Evolutionary conservation across 2,329 filamentous ascomycete species (phyloP).

Genomic region (Plenodomus biglobosus): DNA sequence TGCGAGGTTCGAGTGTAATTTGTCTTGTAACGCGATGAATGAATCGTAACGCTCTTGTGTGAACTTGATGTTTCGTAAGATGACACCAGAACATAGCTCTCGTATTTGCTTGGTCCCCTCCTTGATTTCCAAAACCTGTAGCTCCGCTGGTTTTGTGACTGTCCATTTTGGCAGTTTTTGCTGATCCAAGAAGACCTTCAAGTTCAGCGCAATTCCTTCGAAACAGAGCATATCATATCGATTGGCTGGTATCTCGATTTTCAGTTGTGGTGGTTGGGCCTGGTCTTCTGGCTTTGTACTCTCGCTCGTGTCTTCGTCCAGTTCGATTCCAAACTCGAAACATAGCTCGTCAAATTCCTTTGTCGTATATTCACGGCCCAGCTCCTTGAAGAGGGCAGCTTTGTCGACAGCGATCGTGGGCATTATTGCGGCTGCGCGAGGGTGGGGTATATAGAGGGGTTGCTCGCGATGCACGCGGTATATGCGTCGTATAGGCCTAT

Average conservation of each 20-base stretch:
- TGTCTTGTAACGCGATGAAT: slow-evolving; percentile 97
- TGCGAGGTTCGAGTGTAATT: slow-evolving; percentile 94
- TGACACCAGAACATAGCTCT: slow-evolving; percentile 84
- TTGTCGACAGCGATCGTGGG: slow-evolving; percentile 97
- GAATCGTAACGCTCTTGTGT: slow-evolving; percentile 89
- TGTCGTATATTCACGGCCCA: slow-evolving; percentile 88
- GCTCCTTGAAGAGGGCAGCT: slow-evolving; percentile 88
- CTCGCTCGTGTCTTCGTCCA: slow-evolving; percentile 74
- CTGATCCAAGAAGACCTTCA: slow-evolving; percentile 89
- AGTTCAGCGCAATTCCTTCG: slow-evolving; percentile 92
- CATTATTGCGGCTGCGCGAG: slow-evolving; percentile 59
- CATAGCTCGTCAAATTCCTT: slow-evolving; percentile 96
- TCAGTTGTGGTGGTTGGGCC: slow-evolving; percentile 88
- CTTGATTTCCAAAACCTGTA: slow-evolving; percentile 79
- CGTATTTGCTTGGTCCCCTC: slow-evolving; percentile 76
- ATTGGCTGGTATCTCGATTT: slow-evolving; percentile 98
- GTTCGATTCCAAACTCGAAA: slow-evolving; percentile 97
- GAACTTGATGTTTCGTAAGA: slow-evolving; percentile 89
- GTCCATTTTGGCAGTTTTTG: slow-evolving; percentile 76
- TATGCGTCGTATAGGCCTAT: not conserved
- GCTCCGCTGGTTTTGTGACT: slow-evolving; percentile 68
- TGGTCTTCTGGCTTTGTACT: slow-evolving; percentile 38
- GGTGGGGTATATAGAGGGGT: slow-evolving; percentile 38
- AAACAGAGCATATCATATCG: slow-evolving; percentile 94
- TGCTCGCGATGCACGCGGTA: slow-evolving; percentile 4